A percentile compares a stretch with the other conserved stretches of the same genome.
Conservation (phyloP, 495 filamentous ascomycete genomes). For the Lophiotrema nucula region DNA sequence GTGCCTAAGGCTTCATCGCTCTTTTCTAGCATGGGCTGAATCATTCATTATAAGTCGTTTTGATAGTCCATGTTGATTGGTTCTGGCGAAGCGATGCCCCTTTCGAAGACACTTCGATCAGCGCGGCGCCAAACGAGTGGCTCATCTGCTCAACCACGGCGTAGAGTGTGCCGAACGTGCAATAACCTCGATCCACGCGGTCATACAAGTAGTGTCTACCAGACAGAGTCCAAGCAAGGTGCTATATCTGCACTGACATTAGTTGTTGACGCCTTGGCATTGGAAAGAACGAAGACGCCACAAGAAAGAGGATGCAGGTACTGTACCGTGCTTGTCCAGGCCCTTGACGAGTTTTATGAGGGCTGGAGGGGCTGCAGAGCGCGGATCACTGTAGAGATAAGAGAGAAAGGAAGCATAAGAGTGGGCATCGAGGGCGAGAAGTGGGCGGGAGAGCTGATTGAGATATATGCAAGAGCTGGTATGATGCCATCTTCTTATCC, state of each 20-base stretch:
- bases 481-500: not conserved
- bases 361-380: constrained; percentile 15
- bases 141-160: not conserved
- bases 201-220: constrained; percentile 16
- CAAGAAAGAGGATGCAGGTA: constrained; percentile 19
- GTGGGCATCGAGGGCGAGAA: constrained; percentile 16
- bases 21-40: no score
- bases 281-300: constrained; percentile 2
- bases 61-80: no score
- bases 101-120: constrained; percentile 11
- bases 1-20: no score
- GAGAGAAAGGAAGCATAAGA: constrained; percentile 20
- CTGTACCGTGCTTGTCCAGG: constrained; percentile 23
- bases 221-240: constrained; percentile 7
- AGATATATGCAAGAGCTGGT: constrained; percentile 24
- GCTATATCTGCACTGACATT: constrained; percentile 13
- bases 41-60: no score
- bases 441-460: constrained; percentile 9
- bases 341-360: constrained; percentile 27
- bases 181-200: constrained; percentile 25
- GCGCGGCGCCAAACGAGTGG: not conserved
- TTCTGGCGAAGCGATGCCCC: no score
- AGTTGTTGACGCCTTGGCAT: constrained; percentile 18
- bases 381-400: constrained; percentile 16
- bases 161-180: constrained; percentile 16